Conservation (phyloP, 2,329 filamentous ascomycete genomes). For the Alternaria brassicae region DNA sequence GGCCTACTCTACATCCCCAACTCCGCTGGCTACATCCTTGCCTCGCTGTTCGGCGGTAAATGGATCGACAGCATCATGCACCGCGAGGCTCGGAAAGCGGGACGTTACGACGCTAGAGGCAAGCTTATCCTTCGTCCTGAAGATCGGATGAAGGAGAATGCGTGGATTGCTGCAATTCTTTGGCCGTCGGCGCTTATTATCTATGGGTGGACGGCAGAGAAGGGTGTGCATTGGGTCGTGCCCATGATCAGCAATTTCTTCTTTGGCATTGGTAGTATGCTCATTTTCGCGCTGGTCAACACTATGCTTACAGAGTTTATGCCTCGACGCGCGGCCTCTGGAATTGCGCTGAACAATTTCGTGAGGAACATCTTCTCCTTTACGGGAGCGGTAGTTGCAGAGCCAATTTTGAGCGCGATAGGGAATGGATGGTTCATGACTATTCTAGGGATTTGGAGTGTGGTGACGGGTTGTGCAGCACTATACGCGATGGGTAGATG, state of each 20-base stretch:
- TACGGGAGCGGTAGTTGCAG: constrained; percentile 47
- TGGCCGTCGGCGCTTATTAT: constrained; percentile 48
- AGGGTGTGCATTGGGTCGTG: constrained; percentile 43
- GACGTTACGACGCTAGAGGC: constrained; percentile 46
- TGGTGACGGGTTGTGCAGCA: constrained; percentile 56
- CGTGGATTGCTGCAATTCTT: constrained; percentile 47
- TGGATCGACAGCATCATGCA: constrained; percentile 53
- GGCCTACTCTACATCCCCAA: constrained; percentile 51
- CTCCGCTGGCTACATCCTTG: constrained; percentile 47
- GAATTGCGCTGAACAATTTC: constrained; percentile 52
- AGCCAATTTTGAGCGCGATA: constrained; percentile 45
- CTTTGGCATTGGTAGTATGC: constrained; percentile 51
- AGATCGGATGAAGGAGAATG: constrained; percentile 53
- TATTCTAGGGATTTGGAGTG: constrained; percentile 54
- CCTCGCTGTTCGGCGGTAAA: constrained; percentile 47
- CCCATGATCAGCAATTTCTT: constrained; percentile 53
- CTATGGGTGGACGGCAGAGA: constrained; percentile 49
- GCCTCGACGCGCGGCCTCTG: constrained; percentile 45
- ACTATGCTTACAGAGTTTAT: constrained; percentile 54
- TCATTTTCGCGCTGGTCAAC: constrained; percentile 48
- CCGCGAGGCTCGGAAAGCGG: constrained; percentile 48
- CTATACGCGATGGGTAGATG: constrained; percentile 69
- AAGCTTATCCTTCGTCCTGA: constrained; percentile 47
- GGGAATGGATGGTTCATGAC: constrained; percentile 53
- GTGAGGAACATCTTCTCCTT: constrained; percentile 49